These are phyloP conservation scores for Azolla pinnata DNA, from an alignment of 75 land plant species.

Conservation along the genomic window DNA sequence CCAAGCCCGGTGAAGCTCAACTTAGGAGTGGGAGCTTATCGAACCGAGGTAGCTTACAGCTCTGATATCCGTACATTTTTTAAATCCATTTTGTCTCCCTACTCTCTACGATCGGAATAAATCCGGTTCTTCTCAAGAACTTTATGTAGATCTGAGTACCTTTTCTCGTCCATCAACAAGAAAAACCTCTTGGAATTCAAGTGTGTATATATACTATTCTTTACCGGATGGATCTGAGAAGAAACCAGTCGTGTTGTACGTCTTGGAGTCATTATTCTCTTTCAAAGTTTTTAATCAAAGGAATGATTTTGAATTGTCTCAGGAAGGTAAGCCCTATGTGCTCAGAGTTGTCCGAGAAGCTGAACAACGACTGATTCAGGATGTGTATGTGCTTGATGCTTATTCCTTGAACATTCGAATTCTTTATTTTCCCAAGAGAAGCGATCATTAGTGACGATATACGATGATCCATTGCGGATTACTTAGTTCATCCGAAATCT, in stretches of 20 bases:
- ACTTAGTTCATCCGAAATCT: too few relatives aligned
- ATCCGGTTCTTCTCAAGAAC: too few relatives aligned
- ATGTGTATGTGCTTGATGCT: slow-evolving; percentile 28
- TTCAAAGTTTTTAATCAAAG: neutral
- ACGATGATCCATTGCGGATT: too few relatives aligned
- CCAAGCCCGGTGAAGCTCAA: slow-evolving; percentile 74
- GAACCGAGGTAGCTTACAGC: slow-evolving; percentile 60
- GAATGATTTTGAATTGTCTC: neutral
- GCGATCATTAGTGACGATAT: neutral
- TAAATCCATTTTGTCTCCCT: too few relatives aligned
- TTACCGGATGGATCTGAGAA: neutral
- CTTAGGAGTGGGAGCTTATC: slow-evolving; percentile 85
- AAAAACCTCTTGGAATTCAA: too few relatives aligned
- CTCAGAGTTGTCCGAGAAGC: slow-evolving; percentile 80
- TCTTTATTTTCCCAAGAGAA: neutral
- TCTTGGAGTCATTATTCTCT: neutral
- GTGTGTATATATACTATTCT: neutral
- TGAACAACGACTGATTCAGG: slow-evolving; percentile 67
- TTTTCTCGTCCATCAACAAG: too few relatives aligned
- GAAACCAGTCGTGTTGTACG: neutral
- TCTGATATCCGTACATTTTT: neutral
- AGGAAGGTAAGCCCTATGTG: slow-evolving; percentile 97
- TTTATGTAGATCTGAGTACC: too few relatives aligned
- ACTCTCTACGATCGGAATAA: too few relatives aligned
- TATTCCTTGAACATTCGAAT: neutral